Evolutionary conservation across 2,329 filamentous ascomycete species (phyloP).

Genomic region (Alternaria burnsii): DNA sequence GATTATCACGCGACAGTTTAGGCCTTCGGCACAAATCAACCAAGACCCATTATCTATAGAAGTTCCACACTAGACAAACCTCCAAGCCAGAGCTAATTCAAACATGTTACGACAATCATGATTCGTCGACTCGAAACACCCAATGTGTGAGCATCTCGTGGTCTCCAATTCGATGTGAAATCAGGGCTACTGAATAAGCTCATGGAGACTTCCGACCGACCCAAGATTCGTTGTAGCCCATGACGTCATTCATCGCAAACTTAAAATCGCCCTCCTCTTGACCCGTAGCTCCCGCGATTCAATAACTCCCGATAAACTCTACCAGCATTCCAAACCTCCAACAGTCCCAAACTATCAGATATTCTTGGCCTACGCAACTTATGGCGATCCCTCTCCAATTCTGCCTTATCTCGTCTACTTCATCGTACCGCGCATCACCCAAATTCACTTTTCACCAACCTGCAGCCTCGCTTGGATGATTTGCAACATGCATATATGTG

Average conservation of each 20-base stretch:
- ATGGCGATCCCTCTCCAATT: background rate
- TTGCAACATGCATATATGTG: background rate
- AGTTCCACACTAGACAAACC: too few relatives aligned
- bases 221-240: background rate
- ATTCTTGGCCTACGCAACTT: background rate
- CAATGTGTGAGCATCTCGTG: background rate
- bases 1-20: too few relatives aligned
- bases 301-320: background rate
- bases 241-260: background rate
- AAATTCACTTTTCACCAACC: background rate
- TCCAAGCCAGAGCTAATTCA: too few relatives aligned
- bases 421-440: background rate
- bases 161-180: background rate
- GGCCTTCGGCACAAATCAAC: too few relatives aligned
- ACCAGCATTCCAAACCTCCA: background rate
- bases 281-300: background rate
- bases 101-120: background rate
- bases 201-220: background rate
- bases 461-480: constrained; percentile 1
- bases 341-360: background rate
- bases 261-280: background rate
- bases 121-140: background rate
- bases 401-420: background rate
- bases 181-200: background rate
- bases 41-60: too few relatives aligned